Evolutionary conservation across 768 basidiomycete genomes (phyloP), one percentile per base, ranked within the genome.

Genomic region (Tricholoma flavovirens): DNA sequence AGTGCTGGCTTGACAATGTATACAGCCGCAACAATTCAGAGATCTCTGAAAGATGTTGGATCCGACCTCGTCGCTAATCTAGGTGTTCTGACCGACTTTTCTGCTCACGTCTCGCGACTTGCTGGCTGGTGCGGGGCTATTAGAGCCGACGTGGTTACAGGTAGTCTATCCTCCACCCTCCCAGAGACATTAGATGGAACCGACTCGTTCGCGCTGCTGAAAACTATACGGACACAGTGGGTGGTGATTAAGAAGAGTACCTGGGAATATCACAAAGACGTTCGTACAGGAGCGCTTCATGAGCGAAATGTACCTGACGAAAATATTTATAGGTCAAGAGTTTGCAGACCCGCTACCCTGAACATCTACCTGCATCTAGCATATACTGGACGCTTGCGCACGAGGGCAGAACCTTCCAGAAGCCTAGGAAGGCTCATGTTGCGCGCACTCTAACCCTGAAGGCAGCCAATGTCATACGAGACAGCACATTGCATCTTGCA

Each of bases 31-130:
- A 67, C 63, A 6, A 58, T 73, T 48, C 67, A 63, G 38, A 74
- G 71, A 50, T 60, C 66, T 4, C 59, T 76, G 11, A 72, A 70
- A 54, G 73, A 74, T 30, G 67, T 75, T 29, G 74, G 71, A 5
- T 61, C 64, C 10, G 72, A 71, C 53, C 71, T 76, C 17, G 72
- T 73, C 17, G 73, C 71, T 9, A 76, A 75, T 53, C 63, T 74
- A 17, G 67, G 60, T 45, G 66, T 75, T 29, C 64, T 76, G 40
- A 60, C 64, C 29, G 67, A 72, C 9, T 72, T 74, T 55, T 62
- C 70, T 22, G 63, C 62, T 12, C 62, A 64, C 30, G 59, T 60
- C 19, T 58, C 64, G 0, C 62, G 68, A 15, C 60, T 73, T 15
- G 57, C 65, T 3, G 59, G 64, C 3, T 76, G 75, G 73, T 74